phyloP scores from a whole-genome alignment of 306 rosid genomes.

The Sechiopsis laciniata region DNA sequence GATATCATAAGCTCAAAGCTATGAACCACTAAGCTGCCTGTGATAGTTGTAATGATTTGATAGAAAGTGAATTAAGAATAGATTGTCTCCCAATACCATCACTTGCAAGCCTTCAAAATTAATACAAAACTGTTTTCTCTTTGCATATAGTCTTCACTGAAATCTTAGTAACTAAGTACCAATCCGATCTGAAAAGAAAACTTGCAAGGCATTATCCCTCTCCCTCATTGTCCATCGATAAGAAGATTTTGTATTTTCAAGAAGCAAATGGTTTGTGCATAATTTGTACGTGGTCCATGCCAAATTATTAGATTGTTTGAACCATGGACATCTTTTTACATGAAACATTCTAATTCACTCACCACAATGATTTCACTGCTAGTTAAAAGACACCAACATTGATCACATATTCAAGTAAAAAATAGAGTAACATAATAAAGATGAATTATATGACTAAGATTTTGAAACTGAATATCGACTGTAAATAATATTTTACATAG shows the following conservation, averaged over 20 bases:
- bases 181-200: not conserved
- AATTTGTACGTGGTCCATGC: not conserved
- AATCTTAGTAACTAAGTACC: not conserved
- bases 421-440: not conserved
- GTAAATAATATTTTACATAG: not conserved
- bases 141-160: not conserved
- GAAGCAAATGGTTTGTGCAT: not conserved
- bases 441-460: not conserved
- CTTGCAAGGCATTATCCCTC: not conserved
- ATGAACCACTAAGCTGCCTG: not conserved
- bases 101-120: not conserved
- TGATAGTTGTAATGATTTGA: not conserved
- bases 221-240: not conserved
- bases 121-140: not conserved
- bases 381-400: not conserved
- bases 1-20: not conserved
- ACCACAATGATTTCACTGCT: not conserved
- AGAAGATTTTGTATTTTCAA: not conserved
- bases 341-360: not conserved
- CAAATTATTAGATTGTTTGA: not conserved
- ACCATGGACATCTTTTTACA: not conserved
- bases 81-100: not conserved
- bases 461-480: not conserved
- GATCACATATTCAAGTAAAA: constrained; percentile 5
- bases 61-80: not conserved